Percentiles rank a stretch among this genome's conserved stretches.
These are phyloP conservation scores for Sanghuangporus sanghuang DNA, from an alignment of 1,284 basidiomycete genomes.

Conservation along the genomic window DNA sequence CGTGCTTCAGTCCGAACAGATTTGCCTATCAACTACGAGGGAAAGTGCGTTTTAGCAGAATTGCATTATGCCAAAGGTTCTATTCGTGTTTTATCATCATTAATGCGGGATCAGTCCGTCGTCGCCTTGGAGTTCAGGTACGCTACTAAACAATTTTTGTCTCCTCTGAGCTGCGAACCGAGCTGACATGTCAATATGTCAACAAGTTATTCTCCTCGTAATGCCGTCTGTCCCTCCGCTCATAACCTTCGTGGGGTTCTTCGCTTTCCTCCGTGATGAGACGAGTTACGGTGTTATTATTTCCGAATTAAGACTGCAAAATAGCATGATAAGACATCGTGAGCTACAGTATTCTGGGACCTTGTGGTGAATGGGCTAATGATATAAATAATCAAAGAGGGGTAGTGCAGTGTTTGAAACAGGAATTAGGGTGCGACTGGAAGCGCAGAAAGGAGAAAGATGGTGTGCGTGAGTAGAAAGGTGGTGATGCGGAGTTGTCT, in stretches of 20 bases:
- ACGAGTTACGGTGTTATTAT: not conserved
- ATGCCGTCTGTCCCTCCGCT: not conserved
- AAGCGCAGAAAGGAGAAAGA: not conserved
- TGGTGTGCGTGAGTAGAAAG: not conserved
- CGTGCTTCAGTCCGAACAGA: not conserved
- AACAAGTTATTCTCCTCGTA: not conserved
- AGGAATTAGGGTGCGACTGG: not conserved
- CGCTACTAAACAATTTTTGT: not conserved
- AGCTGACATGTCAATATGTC: not conserved
- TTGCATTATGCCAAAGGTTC: not conserved
- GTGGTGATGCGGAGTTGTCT: not conserved
- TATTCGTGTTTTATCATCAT: not conserved
- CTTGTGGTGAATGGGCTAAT: constrained; percentile 6
- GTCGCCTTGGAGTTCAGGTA: constrained; percentile 1
- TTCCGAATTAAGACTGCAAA: not conserved
- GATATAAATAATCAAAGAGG: constrained; percentile 12
- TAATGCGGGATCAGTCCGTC: not conserved
- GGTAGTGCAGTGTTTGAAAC: not conserved
- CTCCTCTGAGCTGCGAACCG: not conserved
- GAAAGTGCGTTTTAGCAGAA: not conserved
- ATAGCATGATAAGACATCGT: not conserved
- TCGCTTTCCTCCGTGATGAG: not conserved
- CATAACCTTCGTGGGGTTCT: not conserved
- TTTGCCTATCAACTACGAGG: not conserved
- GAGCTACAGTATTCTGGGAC: not conserved